Evolutionary conservation across 1,139 yeast species (phyloP), one percentile per base, ranked within the genome.

Genomic region (Pichia sp.): DNA sequence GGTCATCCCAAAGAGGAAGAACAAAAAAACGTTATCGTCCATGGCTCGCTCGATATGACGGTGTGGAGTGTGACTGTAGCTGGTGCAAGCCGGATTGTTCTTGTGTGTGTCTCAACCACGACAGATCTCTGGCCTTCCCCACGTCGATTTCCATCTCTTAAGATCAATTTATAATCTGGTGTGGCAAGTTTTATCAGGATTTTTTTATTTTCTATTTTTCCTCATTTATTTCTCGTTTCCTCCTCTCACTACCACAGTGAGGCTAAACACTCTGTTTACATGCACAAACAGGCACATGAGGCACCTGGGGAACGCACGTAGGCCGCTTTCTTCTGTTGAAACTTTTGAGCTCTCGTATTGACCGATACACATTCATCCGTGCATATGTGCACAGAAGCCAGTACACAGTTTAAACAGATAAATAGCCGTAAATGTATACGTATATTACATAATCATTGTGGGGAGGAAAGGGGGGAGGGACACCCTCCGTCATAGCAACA

Each of bases 401-500:
- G 23, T 19, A 19, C 23, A 19, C 23, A 19, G 23, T 19, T 19
- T 19, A 19, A 2, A 19, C 23, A 19, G 23, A 19, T 19, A 19
- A 19, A 19, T 19, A 19, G 23, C 23, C 23, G 23, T 19, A 19
- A 19, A 19, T 19, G 11, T 44, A 23, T 8, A 23, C n/a, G n/a
- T 40, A 40, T 15, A 40, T 40, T 8, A 40, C 19, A 13, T 40
- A 40, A 13, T 40, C 32, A 7, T 34, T n/a, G n/a, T 32, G 40
- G 10, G 26, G 10, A 32, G 6, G n/a, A 16, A n/a, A 5, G 6
- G 42, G 36, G 7, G 11, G 23, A 6, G 23, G 3, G 3, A 19
- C 23, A 19, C 8, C 13, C 23, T 7, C 15, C 38, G 44, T 62
- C 82, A 93, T 73, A 95, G 78, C 75, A 95, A 76, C 75, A 93